Conservation (phyloP, 768 basidiomycete genomes). For the Flagelloscypha sp. region DNA sequence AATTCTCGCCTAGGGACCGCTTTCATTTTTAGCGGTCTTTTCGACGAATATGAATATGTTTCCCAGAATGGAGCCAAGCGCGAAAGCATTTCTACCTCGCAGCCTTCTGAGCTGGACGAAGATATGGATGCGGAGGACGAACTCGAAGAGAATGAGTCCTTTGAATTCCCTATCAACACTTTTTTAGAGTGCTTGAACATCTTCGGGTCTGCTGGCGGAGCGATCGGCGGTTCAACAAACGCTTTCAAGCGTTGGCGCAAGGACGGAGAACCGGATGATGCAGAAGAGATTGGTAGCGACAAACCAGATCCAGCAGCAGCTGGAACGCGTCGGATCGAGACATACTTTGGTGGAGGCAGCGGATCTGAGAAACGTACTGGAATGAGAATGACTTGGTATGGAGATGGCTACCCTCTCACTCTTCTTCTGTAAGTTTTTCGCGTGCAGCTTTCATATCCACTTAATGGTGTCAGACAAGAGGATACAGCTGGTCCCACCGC, state of each 20-base stretch:
- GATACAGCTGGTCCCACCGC: slow-evolving; percentile 78
- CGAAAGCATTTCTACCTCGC: slow-evolving; percentile 12
- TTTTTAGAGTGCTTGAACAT: slow-evolving; percentile 89
- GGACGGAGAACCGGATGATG: slow-evolving; percentile 38
- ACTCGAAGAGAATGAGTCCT: slow-evolving; percentile 31
- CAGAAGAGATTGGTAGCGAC: slow-evolving; percentile 27
- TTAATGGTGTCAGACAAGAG: slow-evolving; percentile 45
- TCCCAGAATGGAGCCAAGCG: slow-evolving; percentile 15
- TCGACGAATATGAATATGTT: slow-evolving; percentile 71
- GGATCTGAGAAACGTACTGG: slow-evolving; percentile 61
- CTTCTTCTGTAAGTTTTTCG: slow-evolving; percentile 59
- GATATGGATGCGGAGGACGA: slow-evolving; percentile 20
- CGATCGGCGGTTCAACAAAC: slow-evolving; percentile 22
- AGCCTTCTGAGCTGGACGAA: slow-evolving; percentile 19
- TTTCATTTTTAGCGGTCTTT: slow-evolving; percentile 69
- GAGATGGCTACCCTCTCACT: slow-evolving; percentile 69
- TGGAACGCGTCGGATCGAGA: slow-evolving; percentile 40
- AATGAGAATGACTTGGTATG: slow-evolving; percentile 79
- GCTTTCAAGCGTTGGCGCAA: slow-evolving; percentile 40
- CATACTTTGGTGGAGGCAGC: slow-evolving; percentile 40
- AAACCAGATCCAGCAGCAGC: slow-evolving; percentile 29
- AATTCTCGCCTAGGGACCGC: slow-evolving; percentile 56
- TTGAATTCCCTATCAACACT: slow-evolving; percentile 79
- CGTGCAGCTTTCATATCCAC: too few relatives aligned
- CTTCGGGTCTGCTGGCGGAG: slow-evolving; percentile 71